Conservation (phyloP, 2,329 filamentous ascomycete genomes). For the Sclerotinia borealis region DNA sequence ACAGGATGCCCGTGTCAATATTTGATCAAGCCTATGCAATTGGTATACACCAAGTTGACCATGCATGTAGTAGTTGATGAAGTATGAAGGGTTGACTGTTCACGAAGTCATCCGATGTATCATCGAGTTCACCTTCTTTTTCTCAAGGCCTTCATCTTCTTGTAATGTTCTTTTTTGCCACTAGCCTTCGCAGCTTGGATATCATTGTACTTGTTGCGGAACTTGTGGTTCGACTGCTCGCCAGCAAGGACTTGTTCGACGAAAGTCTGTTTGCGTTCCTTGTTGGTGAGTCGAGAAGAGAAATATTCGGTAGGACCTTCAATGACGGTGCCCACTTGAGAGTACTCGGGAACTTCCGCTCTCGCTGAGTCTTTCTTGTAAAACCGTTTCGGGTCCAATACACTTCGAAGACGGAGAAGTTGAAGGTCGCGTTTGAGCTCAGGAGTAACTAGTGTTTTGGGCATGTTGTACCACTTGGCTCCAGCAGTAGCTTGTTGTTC, state of each 20-base stretch:
- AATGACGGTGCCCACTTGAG: conserved; percentile 81
- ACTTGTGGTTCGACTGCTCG: conserved; percentile 61
- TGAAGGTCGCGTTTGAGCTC: conserved; percentile 86
- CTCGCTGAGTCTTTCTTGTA: conserved; percentile 64
- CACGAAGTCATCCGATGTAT: background rate
- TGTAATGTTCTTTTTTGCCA: conserved; percentile 87
- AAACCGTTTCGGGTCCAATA: conserved; percentile 74
- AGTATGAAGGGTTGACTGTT: background rate
- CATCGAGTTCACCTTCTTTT: conserved; percentile 16
- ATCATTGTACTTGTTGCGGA: conserved; percentile 81
- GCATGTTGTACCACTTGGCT: conserved; percentile 79
- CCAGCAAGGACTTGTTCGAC: conserved; percentile 74
- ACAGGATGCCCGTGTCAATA: background rate
- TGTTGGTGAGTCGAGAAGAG: conserved; percentile 73
- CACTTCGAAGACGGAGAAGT: conserved; percentile 79
- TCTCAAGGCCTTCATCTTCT: conserved; percentile 55
- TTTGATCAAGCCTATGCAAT: background rate
- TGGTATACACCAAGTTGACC: background rate
- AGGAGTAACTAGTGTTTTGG: conserved; percentile 74
- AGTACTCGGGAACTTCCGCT: conserved; percentile 63
- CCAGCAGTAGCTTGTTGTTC: conserved; percentile 61
- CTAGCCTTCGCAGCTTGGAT: conserved; percentile 78
- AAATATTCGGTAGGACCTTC: conserved; percentile 86
- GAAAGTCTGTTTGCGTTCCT: conserved; percentile 80
- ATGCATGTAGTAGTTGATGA: background rate